Percentiles rank a stretch among this genome's conserved stretches.
phyloP scores from a whole-genome alignment of 148 eudicot genomes.

The Talinum fruticosum region DNA sequence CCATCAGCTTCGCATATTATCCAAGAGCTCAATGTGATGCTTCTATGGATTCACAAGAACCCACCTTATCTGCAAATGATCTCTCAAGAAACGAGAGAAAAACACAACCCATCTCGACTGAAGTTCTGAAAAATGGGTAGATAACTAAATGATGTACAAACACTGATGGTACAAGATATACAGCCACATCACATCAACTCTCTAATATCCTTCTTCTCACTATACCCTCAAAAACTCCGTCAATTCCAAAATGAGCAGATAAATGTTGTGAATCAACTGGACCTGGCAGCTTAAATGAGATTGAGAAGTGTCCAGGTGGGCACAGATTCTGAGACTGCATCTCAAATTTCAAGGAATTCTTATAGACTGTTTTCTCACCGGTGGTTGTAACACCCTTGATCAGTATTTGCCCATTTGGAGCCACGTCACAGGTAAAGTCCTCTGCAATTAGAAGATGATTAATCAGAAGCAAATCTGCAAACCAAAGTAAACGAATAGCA shows the following conservation, averaged over 20 bases:
- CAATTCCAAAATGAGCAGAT: constrained; percentile 37
- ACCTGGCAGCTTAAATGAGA: constrained; percentile 61
- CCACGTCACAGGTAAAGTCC: constrained; percentile 42
- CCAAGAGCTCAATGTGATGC: not conserved
- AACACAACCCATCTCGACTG: not conserved
- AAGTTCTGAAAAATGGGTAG: not conserved
- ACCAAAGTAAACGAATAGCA: not conserved
- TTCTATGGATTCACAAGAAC: not conserved
- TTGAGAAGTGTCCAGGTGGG: constrained; percentile 62
- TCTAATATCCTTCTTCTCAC: constrained; percentile 26
- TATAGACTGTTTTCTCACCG: constrained; percentile 51
- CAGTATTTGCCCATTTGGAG: constrained; percentile 43
- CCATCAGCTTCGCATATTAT: not conserved
- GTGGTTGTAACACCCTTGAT: constrained; percentile 55
- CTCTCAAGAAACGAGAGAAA: not conserved
- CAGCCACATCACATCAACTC: not conserved
- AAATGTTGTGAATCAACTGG: constrained; percentile 47
- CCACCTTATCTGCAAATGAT: not conserved
- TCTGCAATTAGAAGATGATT: constrained; percentile 36
- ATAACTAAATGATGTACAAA: constrained; percentile 5
- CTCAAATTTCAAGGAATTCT: constrained; percentile 43
- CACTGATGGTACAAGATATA: not conserved
- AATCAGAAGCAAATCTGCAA: not conserved
- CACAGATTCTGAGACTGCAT: constrained; percentile 64
- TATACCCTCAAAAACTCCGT: constrained; percentile 63